Evolutionary conservation across 1,139 yeast genomes (phyloP), one percentile per base, ranked within the genome.

Genomic region (Taiozyma onychis): DNA sequence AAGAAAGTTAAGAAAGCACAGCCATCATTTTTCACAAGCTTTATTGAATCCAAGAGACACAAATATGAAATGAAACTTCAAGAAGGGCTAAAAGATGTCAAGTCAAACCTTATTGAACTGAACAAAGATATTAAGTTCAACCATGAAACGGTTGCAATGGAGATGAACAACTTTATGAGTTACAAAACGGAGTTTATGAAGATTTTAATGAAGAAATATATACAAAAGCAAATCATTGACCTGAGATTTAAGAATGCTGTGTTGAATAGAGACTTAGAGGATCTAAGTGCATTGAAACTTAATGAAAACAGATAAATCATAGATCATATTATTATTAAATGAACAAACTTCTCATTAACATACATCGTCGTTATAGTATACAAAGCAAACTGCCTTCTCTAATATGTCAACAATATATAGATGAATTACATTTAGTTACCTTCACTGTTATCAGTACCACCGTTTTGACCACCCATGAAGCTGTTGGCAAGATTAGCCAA

Each of bases 141-240:
- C 30, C 87, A 85, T 64, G 91, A 85, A 59, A 60, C 65, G 4
- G 59, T 84, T 11, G 90, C 91, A 0, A 75, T 80, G 46, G 87
- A 83, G 59, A 71, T 84, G 22, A 82, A 85, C 47, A 76, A 75
- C 48, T 83, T 78, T 53, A 66, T 85, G 54, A 72, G 69, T 49
- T 81, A 77, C 64, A 77, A 78, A 58, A 65, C 76, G 1, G 65
- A 66, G 1, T 72, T 78, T 53, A 56, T 78, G 44, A 61, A 61
- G 41, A 66, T 70, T 48, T 70, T 72, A 1, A 58, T 80, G 27
- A 69, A 66, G 48, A 66, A 64, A 47, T 72, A 68, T 53, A 66
- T 69, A 2, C 49, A 51, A 35, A 62, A 54, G 26, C 65, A 66
- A 44, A 52, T 73, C 5, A 57, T 55, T 35, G 62, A 59, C 39